Conservation (phyloP, 306 rosid species). For the Gillenia trifoliata region DNA sequence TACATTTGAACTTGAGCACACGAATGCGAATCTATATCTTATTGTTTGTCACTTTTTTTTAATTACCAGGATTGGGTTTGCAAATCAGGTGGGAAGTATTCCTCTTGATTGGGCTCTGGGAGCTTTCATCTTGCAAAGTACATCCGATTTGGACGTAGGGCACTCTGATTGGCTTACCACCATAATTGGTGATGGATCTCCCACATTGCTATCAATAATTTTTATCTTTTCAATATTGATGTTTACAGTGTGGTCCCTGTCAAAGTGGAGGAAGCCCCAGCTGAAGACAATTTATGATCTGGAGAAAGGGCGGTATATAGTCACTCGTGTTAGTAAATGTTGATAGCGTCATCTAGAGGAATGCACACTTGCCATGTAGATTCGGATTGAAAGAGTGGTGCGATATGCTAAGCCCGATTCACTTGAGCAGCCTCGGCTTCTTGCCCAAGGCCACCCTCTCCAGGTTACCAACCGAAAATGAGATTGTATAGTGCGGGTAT, state of each 20-base stretch:
- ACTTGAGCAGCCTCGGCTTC: slow-evolving; percentile 21
- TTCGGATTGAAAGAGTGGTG: slow-evolving; percentile 19
- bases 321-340: slow-evolving; percentile 51
- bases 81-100: slow-evolving; percentile 66
- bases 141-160: slow-evolving; percentile 39
- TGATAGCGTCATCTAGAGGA: slow-evolving; percentile 23
- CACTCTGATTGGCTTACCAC: slow-evolving; percentile 47
- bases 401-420: slow-evolving; percentile 11
- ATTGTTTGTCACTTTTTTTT: slow-evolving; percentile 18
- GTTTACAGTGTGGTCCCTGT: slow-evolving; percentile 80
- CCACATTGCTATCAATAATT: slow-evolving; percentile 47
- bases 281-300: slow-evolving; percentile 84
- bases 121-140: slow-evolving; percentile 86
- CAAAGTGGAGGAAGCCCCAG: slow-evolving; percentile 85
- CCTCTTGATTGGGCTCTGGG: slow-evolving; percentile 99
- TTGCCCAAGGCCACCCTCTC: slow-evolving; percentile 3
- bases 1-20: neutral
- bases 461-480: slow-evolving; percentile 9
- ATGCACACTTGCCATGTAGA: slow-evolving; percentile 12
- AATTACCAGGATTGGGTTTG: slow-evolving; percentile 53
- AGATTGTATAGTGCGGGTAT: slow-evolving; percentile 26
- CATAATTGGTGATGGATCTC: slow-evolving; percentile 47
- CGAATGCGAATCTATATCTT: slow-evolving; percentile 11
- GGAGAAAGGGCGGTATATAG: slow-evolving; percentile 85
- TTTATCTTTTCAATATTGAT: slow-evolving; percentile 52